Conservation (phyloP, 139 green algal species). For the Nannochloris sp. region DNA sequence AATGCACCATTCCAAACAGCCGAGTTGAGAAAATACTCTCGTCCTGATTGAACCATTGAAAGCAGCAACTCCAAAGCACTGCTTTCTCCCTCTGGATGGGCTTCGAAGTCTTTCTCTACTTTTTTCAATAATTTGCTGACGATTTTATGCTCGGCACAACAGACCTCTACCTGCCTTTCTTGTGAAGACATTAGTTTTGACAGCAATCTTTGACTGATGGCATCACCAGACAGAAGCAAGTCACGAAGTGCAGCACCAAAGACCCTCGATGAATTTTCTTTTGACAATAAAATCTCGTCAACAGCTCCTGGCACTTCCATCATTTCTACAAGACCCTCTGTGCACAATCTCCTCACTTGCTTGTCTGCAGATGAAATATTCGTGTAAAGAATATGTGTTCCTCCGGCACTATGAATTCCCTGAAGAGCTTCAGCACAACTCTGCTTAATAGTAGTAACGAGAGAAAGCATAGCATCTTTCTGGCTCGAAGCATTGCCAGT, state of each 20-base stretch:
- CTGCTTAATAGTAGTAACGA: not conserved
- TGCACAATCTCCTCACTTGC: not conserved
- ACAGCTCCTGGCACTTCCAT: not conserved
- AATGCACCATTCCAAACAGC: not conserved
- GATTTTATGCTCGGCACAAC: not conserved
- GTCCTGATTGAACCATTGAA: not conserved
- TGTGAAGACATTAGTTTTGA: not conserved
- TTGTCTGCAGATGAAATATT: not conserved
- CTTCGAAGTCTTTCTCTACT: not conserved
- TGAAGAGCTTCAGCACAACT: not conserved
- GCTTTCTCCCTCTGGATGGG: not conserved
- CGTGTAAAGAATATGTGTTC: not conserved
- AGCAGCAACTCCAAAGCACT: not conserved
- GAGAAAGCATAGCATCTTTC: not conserved
- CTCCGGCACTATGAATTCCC: not conserved
- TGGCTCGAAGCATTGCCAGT: not conserved
- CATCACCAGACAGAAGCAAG: not conserved
- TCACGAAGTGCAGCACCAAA: not conserved
- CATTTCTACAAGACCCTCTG: not conserved
- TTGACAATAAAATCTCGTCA: not conserved
- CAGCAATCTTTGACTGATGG: not conserved
- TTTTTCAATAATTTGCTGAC: too few relatives aligned
- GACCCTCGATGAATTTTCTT: too few relatives aligned
- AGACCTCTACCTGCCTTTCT: not conserved
- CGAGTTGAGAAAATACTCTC: conserved; percentile 2